A percentile compares a stretch with the other conserved stretches of the same genome.
Evolutionary conservation across 805 yeast species (phyloP).

Genomic region (Spathaspora sp.): DNA sequence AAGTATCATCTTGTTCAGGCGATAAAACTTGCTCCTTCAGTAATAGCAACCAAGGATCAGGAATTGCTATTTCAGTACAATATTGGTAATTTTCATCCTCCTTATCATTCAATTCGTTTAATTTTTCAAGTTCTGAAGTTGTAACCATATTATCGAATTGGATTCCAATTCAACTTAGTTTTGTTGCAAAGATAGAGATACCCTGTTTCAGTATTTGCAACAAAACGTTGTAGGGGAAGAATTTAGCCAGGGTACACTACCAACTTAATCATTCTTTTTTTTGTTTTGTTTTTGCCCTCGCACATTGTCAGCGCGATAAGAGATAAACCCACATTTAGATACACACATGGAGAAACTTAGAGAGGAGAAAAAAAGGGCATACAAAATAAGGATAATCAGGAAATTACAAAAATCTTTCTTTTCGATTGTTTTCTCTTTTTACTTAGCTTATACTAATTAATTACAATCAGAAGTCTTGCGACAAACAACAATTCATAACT

Average conservation of each 20-base stretch:
- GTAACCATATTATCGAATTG: constrained; percentile 2
- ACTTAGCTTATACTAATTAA: background rate
- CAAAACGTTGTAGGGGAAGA: background rate
- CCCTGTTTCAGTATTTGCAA: background rate
- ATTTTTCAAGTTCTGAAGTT: constrained; percentile 2
- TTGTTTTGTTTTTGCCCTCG: background rate
- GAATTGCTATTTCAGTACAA: background rate
- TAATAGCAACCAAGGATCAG: background rate
- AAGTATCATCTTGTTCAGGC: background rate
- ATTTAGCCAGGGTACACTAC: background rate
- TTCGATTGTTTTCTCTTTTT: background rate
- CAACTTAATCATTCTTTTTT: background rate
- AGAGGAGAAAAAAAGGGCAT: background rate
- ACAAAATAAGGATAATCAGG: background rate
- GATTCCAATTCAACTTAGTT: too few species aligned
- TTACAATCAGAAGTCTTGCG: background rate
- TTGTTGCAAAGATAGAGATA: too few species aligned
- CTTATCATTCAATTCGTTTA: constrained; percentile 2
- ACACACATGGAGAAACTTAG: background rate
- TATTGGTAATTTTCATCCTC: background rate
- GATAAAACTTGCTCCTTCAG: background rate
- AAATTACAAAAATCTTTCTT: background rate
- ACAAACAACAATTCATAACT: background rate
- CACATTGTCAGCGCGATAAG: background rate
- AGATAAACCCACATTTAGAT: background rate